Evolutionary conservation across 2,329 filamentous ascomycete species (phyloP), one percentile per base, ranked within the genome.

Genomic region (Eutypa lata): DNA sequence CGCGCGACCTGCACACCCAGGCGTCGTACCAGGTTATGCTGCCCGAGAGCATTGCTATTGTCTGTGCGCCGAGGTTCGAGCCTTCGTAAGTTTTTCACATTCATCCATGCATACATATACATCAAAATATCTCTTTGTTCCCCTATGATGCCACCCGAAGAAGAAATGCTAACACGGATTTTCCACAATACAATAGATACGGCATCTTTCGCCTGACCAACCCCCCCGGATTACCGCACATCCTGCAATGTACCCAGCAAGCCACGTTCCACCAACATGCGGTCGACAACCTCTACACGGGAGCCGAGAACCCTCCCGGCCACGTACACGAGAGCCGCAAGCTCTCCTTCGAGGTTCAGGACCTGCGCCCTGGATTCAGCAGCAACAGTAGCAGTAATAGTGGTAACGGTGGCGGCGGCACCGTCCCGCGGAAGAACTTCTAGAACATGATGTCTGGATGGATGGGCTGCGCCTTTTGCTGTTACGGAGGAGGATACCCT

Each of bases 1-100:
- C 89, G 47, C 80, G 93, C 48, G 94, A 99, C 67, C 68, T 97
- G 60, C 94, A 99, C 67, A 99, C 95, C 0, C 93, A 96, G 66
- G 87, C 87, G 3, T 91, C 91, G 11, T 97, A 97, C 68, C 94
- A 99, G 71, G 86, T 94, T 54, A 97, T 97, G 91, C 83, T 97
- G 73, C 88, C 91, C 1, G 94, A 99, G 76, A 95, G 90, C 63
- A 91, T 99, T 57, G 94, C 94, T 3, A 96, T 99, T 64, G 94
- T 99, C 38, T 99, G 94, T 73, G 90, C 94, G 6, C 94, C 94
- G 0, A 88, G 82, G 52, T 90, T 89, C 63, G 77, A 80, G 35
- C 89, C 89, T 44, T 88, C 86, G 84, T 92, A 75, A 75, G 86
- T 80, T 47, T 6, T 28, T 5, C 11, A 7, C 8, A 21, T 38